Conservation (phyloP, 2,329 filamentous ascomycete genomes). For the Cadophora sp. region DNA sequence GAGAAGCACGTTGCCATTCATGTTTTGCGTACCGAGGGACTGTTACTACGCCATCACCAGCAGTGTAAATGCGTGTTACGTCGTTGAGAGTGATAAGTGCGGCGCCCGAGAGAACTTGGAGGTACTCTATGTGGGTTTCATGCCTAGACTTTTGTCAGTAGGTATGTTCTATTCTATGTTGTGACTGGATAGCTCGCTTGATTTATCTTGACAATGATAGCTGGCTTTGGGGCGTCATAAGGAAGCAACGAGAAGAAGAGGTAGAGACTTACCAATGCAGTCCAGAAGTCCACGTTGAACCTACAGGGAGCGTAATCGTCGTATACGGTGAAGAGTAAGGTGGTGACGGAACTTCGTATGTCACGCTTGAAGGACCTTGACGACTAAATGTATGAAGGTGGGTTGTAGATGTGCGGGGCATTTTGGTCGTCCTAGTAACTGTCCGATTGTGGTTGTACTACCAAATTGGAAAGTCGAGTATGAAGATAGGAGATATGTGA, state of each 20-base stretch:
- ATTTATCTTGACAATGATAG: not conserved
- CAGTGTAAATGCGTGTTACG: slow-evolving; percentile 16
- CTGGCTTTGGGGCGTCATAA: not conserved
- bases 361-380: slow-evolving; percentile 13
- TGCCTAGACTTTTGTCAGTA: slow-evolving; percentile 18
- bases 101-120: slow-evolving; percentile 25
- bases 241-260: not conserved
- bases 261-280: slow-evolving; percentile 22
- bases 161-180: not conserved
- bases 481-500: not conserved
- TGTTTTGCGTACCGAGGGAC: slow-evolving; percentile 27
- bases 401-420: not conserved
- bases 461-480: too few species aligned
- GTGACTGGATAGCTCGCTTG: too few species aligned
- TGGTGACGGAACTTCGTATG: slow-evolving; percentile 25
- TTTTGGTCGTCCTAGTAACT: not conserved
- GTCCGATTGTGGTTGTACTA: too few species aligned
- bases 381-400: slow-evolving; percentile 22
- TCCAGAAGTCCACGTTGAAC: slow-evolving; percentile 30
- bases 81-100: slow-evolving; percentile 27
- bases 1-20: slow-evolving; percentile 29
- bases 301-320: slow-evolving; percentile 27
- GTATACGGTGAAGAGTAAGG: slow-evolving; percentile 21
- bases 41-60: slow-evolving; percentile 21
- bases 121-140: slow-evolving; percentile 34